Base-by-base conservation (phyloP, 1,284 basidiomycete genomes). In the Fomitiporia mediterranea region DNA sequence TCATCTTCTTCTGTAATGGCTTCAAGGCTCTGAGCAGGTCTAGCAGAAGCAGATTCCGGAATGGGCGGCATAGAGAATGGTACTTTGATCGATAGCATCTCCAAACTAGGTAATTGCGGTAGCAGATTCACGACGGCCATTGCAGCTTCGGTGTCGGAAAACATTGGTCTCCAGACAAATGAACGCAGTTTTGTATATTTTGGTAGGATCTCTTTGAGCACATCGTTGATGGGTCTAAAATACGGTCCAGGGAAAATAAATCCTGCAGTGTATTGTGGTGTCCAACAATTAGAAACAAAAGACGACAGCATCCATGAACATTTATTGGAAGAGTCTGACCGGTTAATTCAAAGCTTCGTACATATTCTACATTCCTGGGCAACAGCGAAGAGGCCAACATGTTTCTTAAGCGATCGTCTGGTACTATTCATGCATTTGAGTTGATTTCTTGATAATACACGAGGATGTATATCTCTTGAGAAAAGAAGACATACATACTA, bases 301-400 rank as follows among this genome's bases (percentile, higher is more conserved):
- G 8, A 2, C 13, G 25, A 6, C 15, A 17, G 1, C 8, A 21
- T 7, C 17, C 27, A n/a, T n/a, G n/a, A 4, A 40, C 17, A 13
- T 15, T 11, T 32, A 30, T 8, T n/a, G 21, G 3, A 34, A 35
- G 3, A 28, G 9, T 17, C 53, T 39, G 11, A 48, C 53, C 53
- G 25, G 17, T 19, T 1, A 57, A 19, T 37, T 57, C 50, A 44
- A 57, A 57, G 23, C 46, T 42, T 37, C 38, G 49, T 23, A 57
- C 50, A 37, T 27, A 46, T 17, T 4, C 9, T 15, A 50, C 25
- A 46, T 57, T 46, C 19, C 27, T 39, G 3, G 55, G 40, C 9
- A 57, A 23, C 7, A 28, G 39, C 17, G 55, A 57, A 13, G 49
- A 50, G 17, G 38, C 13, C 9, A 27, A 23, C 11, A n/a, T 46